A percentile compares a stretch with the other conserved stretches of the same genome.
Evolutionary conservation across 495 filamentous ascomycete species (phyloP).

Genomic region (Oidiodendron maius): DNA sequence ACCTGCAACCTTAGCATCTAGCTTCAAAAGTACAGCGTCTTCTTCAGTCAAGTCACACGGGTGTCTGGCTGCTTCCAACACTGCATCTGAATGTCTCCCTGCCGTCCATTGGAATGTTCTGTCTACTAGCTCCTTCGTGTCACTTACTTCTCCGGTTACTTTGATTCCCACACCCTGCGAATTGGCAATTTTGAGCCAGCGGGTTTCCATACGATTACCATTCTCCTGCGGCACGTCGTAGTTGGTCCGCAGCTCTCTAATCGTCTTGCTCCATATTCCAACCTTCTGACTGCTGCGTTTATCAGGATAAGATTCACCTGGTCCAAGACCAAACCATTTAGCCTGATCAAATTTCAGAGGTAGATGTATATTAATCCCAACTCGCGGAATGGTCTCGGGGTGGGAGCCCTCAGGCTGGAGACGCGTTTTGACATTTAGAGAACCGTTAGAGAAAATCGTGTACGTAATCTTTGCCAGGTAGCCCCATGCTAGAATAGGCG

Average conservation of each 20-base stretch:
- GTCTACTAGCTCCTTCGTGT: too few species aligned
- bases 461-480: conserved; percentile 49
- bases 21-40: conserved; percentile 45
- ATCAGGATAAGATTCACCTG: conserved; percentile 34
- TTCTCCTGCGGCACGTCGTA: conserved; percentile 65
- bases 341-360: conserved; percentile 26
- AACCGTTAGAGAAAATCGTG: conserved; percentile 36
- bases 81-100: conserved; percentile 29
- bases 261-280: conserved; percentile 31
- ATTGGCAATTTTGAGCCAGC: conserved; percentile 47
- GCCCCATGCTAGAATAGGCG: conserved; percentile 56
- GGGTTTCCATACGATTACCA: conserved; percentile 54
- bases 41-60: conserved; percentile 48
- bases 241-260: conserved; percentile 7
- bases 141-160: conserved; percentile 20
- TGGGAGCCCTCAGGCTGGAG: conserved; percentile 28
- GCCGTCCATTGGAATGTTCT: conserved; percentile 50
- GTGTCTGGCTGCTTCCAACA: conserved; percentile 39
- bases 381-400: conserved; percentile 49
- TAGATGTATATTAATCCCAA: conserved; percentile 45
- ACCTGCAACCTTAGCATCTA: conserved; percentile 51
- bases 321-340: conserved; percentile 57
- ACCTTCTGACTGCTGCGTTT: conserved; percentile 26
- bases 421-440: conserved; percentile 37
- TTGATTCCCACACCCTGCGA: conserved; percentile 29